A percentile compares a stretch with the other conserved stretches of the same genome.
These are phyloP conservation scores for Clitopilus hobsonii DNA, from an alignment of 768 basidiomycete species.

Conservation along the genomic window DNA sequence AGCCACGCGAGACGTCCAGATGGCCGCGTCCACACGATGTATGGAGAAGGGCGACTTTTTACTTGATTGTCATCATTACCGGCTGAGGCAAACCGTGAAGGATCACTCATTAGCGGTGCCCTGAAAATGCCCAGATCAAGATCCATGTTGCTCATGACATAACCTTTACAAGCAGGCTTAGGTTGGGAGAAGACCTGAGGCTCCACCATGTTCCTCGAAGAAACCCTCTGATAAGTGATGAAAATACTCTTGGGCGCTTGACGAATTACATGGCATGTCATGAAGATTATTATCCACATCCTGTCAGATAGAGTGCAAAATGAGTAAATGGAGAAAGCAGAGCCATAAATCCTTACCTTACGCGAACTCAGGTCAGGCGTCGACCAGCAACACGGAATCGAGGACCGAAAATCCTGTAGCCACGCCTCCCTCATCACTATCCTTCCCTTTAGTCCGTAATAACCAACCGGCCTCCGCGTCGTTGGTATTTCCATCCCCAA, in stretches of 20 bases:
- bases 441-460: constrained; percentile 84
- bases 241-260: not conserved
- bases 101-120: not conserved
- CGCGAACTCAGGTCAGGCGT: constrained; percentile 18
- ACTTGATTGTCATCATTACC: not conserved
- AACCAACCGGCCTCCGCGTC: constrained; percentile 79
- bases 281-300: not conserved
- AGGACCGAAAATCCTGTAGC: constrained; percentile 78
- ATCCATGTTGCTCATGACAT: not conserved
- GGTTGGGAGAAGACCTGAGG: not conserved
- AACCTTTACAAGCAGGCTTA: not conserved
- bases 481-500: constrained; percentile 45
- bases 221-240: not conserved
- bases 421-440: constrained; percentile 90
- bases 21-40: too few relatives aligned
- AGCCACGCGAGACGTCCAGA: too few relatives aligned
- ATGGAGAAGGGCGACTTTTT: not conserved
- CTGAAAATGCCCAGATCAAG: not conserved
- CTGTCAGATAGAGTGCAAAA: not conserved
- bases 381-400: constrained; percentile 63
- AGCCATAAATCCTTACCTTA: not conserved
- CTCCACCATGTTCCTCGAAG: not conserved
- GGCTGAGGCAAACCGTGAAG: not conserved
- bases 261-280: too few relatives aligned
- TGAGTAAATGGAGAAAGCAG: not conserved